These are phyloP conservation scores for Ganoderma meredithae DNA, from an alignment of 1,284 basidiomycete species.

Conservation along the genomic window DNA sequence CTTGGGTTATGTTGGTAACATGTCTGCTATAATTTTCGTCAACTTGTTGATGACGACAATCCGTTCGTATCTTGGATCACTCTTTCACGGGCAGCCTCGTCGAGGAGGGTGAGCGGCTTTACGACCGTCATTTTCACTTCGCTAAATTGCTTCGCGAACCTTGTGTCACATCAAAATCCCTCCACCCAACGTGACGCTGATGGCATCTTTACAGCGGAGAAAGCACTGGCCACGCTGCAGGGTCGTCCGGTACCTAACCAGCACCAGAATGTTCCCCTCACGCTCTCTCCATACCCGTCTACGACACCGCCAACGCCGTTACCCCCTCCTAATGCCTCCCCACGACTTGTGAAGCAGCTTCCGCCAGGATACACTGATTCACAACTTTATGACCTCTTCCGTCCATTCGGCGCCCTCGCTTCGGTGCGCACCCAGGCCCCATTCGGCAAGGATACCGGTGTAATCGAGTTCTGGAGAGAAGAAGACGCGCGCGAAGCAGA, in stretches of 20 bases:
- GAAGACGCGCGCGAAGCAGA: conserved; percentile 84
- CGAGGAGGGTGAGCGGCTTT: no score
- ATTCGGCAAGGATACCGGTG: conserved; percentile 74
- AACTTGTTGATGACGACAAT: no score
- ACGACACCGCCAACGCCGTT: conserved; percentile 74
- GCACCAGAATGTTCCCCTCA: conserved; percentile 61
- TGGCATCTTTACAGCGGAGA: conserved; percentile 68
- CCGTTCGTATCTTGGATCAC: no score
- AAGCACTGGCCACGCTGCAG: conserved; percentile 84
- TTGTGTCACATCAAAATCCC: neutral
- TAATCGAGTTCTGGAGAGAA: conserved; percentile 90
- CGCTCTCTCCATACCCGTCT: conserved; percentile 78
- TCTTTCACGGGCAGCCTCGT: no score
- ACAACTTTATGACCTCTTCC: conserved; percentile 81
- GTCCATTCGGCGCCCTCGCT: conserved; percentile 76
- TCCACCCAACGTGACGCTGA: conserved; percentile 10
- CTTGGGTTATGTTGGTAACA: no score
- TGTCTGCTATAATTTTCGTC: no score
- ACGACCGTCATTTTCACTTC: neutral
- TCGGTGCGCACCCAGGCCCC: conserved; percentile 75
- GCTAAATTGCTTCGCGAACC: neutral
- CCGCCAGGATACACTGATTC: conserved; percentile 72
- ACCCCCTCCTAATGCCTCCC: conserved; percentile 75
- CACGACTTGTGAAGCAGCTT: conserved; percentile 81
- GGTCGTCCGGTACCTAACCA: conserved; percentile 71